Conservation (phyloP, 768 basidiomycete species). For the Amanita molliuscula region DNA sequence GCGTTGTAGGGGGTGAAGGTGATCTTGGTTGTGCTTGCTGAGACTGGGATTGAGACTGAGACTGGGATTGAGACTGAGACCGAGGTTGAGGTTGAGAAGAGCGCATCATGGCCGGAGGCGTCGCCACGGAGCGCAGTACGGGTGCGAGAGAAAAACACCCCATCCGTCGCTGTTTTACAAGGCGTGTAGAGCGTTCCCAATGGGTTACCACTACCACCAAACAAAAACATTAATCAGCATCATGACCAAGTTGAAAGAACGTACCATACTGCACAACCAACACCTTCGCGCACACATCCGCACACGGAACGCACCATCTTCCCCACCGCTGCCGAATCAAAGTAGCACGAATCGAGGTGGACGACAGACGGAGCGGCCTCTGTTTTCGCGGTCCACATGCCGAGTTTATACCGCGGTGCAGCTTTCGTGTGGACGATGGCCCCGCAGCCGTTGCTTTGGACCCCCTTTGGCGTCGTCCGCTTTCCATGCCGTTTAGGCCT, state of each 20-base stretch:
- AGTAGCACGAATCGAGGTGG: conserved; percentile 46
- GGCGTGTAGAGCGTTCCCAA: conserved; percentile 7
- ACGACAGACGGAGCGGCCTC: conserved; percentile 45
- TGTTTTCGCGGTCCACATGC: conserved; percentile 50
- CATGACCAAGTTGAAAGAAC: not conserved
- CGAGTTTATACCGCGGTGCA: conserved; percentile 37
- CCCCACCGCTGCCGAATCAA: conserved; percentile 37
- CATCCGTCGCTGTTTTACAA: conserved; percentile 4
- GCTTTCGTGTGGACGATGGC: conserved; percentile 48
- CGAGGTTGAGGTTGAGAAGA: not conserved
- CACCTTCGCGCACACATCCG: conserved; percentile 57
- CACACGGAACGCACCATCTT: conserved; percentile 47
- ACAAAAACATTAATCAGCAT: not conserved
- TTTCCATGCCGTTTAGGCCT: conserved; percentile 6
- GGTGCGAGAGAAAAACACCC: not conserved
- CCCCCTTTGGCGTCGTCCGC: conserved; percentile 9
- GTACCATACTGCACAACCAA: conserved; percentile 55
- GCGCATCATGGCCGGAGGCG: not conserved
- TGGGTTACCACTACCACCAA: conserved; percentile 5
- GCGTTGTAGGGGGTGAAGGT: not conserved
- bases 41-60: not conserved
- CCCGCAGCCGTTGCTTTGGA: conserved; percentile 47
- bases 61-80: not conserved
- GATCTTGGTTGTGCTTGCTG: not conserved
- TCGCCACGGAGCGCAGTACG: not conserved